phyloP scores from a whole-genome alignment of 208 protist species.

The Naegleria lovaniensis region DNA sequence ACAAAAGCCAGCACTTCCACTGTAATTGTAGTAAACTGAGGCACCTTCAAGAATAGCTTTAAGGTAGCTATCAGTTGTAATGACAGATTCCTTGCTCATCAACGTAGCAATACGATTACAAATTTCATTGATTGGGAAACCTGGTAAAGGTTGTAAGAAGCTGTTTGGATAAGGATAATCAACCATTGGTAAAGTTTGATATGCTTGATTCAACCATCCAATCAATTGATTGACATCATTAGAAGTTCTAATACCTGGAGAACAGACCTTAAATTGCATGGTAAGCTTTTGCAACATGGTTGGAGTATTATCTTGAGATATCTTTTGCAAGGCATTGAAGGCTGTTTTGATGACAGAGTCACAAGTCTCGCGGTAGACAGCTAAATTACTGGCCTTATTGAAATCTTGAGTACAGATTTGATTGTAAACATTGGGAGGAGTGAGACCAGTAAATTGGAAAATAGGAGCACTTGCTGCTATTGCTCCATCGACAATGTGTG shows the following conservation, averaged over 20 bases:
- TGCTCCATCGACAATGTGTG: slow-evolving; percentile 53
- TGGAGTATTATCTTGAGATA: not conserved
- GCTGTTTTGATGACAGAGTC: slow-evolving; percentile 3
- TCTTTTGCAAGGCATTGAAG: not conserved
- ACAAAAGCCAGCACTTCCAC: slow-evolving; percentile 26
- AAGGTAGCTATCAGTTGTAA: not conserved
- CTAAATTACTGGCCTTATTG: slow-evolving; percentile 31
- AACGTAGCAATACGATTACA: not conserved
- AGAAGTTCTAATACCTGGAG: not conserved
- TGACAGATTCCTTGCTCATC: not conserved
- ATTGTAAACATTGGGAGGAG: slow-evolving; percentile 38
- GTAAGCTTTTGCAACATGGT: not conserved
- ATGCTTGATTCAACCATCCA: not conserved
- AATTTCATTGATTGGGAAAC: slow-evolving; percentile 18
- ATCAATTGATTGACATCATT: not conserved
- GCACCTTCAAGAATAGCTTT: slow-evolving; percentile 18
- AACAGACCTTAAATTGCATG: slow-evolving; percentile 9
- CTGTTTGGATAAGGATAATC: slow-evolving; percentile 30
- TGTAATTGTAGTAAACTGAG: slow-evolving; percentile 27
- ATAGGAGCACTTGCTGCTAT: slow-evolving; percentile 55
- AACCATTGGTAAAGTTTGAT: slow-evolving; percentile 27
- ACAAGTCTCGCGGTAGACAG: slow-evolving; percentile 25
- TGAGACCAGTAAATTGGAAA: slow-evolving; percentile 39
- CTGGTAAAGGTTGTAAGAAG: slow-evolving; percentile 21
- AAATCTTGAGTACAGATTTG: slow-evolving; percentile 40